Percentiles rank a stretch among this genome's conserved stretches.
Conservation (phyloP, 495 filamentous ascomycete genomes). For the Tuber umbilicatum region DNA sequence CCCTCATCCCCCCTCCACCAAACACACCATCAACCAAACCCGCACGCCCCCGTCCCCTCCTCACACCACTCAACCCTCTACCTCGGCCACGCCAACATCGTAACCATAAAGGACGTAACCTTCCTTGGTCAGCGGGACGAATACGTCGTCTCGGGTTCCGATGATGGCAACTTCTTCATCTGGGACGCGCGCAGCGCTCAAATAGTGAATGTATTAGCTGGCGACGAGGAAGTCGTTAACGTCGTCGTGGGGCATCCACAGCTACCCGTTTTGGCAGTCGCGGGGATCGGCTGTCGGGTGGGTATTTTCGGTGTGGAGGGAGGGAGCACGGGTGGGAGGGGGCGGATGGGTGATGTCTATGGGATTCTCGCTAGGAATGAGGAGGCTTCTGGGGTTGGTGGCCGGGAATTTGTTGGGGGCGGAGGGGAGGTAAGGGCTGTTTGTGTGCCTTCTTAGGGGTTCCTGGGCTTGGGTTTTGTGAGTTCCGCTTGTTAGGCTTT, state of each 20-base stretch:
- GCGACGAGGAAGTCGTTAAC: constrained; percentile 67
- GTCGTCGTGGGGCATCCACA: constrained; percentile 65
- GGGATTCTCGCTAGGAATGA: not conserved
- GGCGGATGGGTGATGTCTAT: not conserved
- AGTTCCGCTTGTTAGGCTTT: not conserved
- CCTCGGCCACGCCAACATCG: constrained; percentile 49
- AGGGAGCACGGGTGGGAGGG: not conserved
- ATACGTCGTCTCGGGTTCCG: constrained; percentile 66
- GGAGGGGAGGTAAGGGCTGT: not conserved
- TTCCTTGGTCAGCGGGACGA: constrained; percentile 67
- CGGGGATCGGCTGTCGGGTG: constrained; percentile 68
- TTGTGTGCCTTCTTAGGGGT: constrained; percentile 5
- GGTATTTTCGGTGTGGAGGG: constrained; percentile 57
- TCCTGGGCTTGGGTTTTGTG: not conserved
- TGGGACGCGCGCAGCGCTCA: constrained; percentile 60
- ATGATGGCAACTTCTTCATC: constrained; percentile 65
- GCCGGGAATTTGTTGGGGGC: not conserved
- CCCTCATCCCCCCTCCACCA: not conserved
- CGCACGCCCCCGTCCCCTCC: not conserved
- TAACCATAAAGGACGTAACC: constrained; percentile 70
- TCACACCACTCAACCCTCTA: not conserved
- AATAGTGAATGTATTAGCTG: constrained; percentile 63
- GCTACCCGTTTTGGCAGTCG: constrained; percentile 63
- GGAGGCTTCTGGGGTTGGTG: not conserved
- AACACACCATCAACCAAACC: not conserved